Percentiles rank a stretch among this genome's conserved stretches.
Evolutionary conservation across 2,329 filamentous ascomycete species (phyloP).

Genomic region (Fusarium fujikuroi): DNA sequence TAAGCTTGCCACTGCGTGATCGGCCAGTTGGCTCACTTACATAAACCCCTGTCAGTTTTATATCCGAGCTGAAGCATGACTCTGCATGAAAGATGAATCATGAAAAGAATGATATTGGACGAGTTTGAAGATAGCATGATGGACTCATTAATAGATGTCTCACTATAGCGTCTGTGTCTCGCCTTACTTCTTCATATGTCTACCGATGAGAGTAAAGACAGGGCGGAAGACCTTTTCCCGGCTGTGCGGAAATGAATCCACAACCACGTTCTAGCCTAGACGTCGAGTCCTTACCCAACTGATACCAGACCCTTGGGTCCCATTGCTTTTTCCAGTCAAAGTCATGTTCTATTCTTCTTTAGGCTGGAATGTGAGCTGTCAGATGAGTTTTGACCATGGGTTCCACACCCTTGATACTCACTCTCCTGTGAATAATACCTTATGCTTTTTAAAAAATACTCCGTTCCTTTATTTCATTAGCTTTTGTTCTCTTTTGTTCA

Average conservation of each 20-base stretch:
- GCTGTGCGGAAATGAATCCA: slow-evolving; percentile 6
- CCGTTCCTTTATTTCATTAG: neutral
- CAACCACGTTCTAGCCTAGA: neutral
- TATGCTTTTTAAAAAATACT: slow-evolving; percentile 3
- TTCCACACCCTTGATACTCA: neutral
- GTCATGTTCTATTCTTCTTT: neutral
- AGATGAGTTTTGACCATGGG: neutral
- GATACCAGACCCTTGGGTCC: neutral
- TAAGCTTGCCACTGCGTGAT: neutral
- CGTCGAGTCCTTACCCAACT: neutral
- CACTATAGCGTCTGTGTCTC: neutral
- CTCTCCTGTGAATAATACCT: neutral
- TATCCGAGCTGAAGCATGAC: neutral
- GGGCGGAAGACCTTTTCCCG: neutral
- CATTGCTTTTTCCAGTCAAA: neutral
- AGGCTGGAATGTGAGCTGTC: neutral
- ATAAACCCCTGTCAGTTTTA: neutral
- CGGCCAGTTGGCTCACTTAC: slow-evolving; percentile 1
- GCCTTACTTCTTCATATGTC: neutral
- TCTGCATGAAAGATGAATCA: neutral
- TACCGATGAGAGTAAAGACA: neutral
- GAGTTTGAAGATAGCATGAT: neutral
- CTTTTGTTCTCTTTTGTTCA: neutral
- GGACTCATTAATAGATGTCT: neutral
- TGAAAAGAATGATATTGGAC: neutral